Evolutionary conservation across 2,329 filamentous ascomycete genomes (phyloP), one percentile per base, ranked within the genome.

Genomic region (Paecilomyces dactylethromorphus): DNA sequence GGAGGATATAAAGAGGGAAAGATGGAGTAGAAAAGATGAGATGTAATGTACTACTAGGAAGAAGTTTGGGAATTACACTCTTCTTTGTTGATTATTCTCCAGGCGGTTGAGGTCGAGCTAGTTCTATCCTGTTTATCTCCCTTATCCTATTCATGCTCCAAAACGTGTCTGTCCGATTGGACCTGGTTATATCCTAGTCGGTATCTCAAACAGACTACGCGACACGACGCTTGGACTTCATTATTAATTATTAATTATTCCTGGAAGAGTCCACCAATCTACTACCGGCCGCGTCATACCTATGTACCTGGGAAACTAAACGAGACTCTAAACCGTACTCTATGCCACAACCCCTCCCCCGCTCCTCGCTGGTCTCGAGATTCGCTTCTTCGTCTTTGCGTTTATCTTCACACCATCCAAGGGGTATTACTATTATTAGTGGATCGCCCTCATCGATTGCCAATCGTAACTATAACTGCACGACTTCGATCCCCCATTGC

Each of bases 271-370:
- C n/a, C n/a, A n/a, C n/a, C n/a, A 29, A 5, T 29, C 26, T 2
- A 29, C 3, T 7, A 29, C 26, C 26, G n/a, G n/a, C 39, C 15
- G 39, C 39, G 39, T 45, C 39, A 45, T 45, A 45, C n/a, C 3
- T 26, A 5, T 3, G 24, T 26, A 3, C 24, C 24, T 3, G 5
- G 24, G 24, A 29, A 29, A 29, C 26, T 5, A 45, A 21, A n/a
- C 11, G 3, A 3, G 13, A 13, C 18, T 35, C 53, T 32, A 21
- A n/a, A n/a, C n/a, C n/a, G n/a, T n/a, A n/a, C 53, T 32, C 22
- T 45, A 57, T 57, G 56, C 56, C 52, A 32, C 56, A 15, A 21
- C 45, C 50, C 26, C 53, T 63, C 56, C 58, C 59, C 62, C 61
- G 59, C 62, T 62, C 60, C 15, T 45, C 35, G 39, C 39, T 45